These are phyloP conservation scores for Nidularia sp. DNA, from an alignment of 768 basidiomycete genomes.

Conservation along the genomic window DNA sequence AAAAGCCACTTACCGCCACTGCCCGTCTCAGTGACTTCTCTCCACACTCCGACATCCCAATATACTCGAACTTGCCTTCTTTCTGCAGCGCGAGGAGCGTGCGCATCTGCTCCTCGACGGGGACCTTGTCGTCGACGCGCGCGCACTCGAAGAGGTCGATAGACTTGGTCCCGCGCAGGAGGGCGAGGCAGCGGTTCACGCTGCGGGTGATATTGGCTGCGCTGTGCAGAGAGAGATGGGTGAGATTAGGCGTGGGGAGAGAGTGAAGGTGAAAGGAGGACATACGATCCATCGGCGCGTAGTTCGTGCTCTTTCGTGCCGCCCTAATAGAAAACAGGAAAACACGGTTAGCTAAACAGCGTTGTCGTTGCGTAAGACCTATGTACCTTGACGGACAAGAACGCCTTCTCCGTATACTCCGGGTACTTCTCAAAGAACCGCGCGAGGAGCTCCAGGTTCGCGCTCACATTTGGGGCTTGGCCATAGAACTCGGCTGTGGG, in stretches of 20 bases:
- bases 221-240: too few species aligned
- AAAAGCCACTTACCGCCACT: constrained; percentile 16
- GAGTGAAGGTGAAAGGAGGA: too few species aligned
- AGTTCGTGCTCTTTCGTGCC: background rate
- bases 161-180: constrained; percentile 46
- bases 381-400: background rate
- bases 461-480: background rate
- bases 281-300: background rate
- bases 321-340: background rate
- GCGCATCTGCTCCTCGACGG: constrained; percentile 42
- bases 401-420: background rate
- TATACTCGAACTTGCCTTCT: constrained; percentile 56
- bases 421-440: background rate
- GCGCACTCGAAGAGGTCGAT: constrained; percentile 60
- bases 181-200: constrained; percentile 36
- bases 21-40: constrained; percentile 42
- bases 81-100: constrained; percentile 40
- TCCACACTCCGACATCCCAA: constrained; percentile 54
- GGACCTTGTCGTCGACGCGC: constrained; percentile 34
- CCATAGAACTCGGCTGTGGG: background rate
- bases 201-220: constrained; percentile 20
- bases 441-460: background rate
- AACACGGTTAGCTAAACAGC: background rate
- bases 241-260: too few species aligned
- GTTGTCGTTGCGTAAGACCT: background rate